These are phyloP conservation scores for Penicillium daleae DNA, from an alignment of 495 filamentous ascomycete genomes.

Conservation along the genomic window DNA sequence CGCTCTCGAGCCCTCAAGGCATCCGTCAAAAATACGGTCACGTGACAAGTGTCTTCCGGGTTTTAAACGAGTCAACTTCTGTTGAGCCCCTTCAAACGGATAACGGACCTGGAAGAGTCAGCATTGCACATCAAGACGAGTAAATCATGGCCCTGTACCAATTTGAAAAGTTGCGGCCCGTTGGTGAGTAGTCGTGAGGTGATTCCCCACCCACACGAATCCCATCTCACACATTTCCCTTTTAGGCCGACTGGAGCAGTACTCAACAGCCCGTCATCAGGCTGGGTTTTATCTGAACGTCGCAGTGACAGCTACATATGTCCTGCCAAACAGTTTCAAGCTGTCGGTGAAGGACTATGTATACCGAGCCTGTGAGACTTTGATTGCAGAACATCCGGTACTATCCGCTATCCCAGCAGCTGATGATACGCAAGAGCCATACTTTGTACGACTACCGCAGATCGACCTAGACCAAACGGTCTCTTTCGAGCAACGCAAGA, in stretches of 20 bases:
- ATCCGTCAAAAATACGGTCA: too few species aligned
- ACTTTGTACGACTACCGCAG: slow-evolving; percentile 48
- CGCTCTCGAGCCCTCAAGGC: too few species aligned
- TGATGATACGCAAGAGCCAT: slow-evolving; percentile 45
- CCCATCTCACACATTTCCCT: slow-evolving; percentile 12
- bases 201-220: not conserved
- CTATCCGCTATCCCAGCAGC: slow-evolving; percentile 47
- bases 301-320: slow-evolving; percentile 43
- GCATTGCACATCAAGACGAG: not conserved
- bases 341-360: slow-evolving; percentile 40
- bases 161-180: slow-evolving; percentile 33
- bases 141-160: slow-evolving; percentile 23
- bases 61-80: not conserved
- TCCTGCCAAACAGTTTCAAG: slow-evolving; percentile 29
- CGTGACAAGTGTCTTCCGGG: not conserved
- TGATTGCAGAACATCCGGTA: slow-evolving; percentile 47
- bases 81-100: not conserved
- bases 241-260: slow-evolving; percentile 47
- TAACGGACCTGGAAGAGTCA: not conserved
- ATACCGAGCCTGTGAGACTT: slow-evolving; percentile 39
- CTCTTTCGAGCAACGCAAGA: slow-evolving; percentile 33
- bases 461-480: slow-evolving; percentile 45
- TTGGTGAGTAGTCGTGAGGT: slow-evolving; percentile 30
- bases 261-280: slow-evolving; percentile 46
- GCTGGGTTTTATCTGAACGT: slow-evolving; percentile 52